Evolutionary conservation across 768 basidiomycete species (phyloP).

Genomic region (Dictyophora rubrovolvata): DNA sequence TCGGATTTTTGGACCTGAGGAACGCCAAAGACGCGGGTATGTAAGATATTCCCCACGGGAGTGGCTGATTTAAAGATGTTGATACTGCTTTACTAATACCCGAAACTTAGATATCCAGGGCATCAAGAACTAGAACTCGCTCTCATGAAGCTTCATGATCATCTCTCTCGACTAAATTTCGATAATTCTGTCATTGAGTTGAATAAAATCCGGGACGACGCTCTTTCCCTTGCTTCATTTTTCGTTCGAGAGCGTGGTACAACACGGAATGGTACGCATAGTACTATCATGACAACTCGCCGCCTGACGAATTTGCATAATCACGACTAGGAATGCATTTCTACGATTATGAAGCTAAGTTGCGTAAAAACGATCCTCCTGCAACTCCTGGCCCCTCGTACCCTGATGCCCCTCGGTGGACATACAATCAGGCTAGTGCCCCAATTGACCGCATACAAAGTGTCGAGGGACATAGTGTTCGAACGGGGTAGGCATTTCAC

Average conservation of each 20-base stretch:
- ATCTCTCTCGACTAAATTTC: neutral
- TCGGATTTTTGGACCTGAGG: constrained; percentile 11
- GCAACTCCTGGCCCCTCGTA: constrained; percentile 9
- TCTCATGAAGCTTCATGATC: constrained; percentile 12
- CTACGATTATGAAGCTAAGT: constrained; percentile 14
- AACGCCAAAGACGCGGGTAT: constrained; percentile 13
- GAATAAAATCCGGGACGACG: neutral
- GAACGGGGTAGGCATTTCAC: constrained; percentile 10
- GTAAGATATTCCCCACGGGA: too few species aligned
- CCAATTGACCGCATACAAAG: constrained; percentile 9
- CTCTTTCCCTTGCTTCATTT: constrained; percentile 12
- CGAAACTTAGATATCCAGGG: constrained; percentile 13
- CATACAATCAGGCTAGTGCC: constrained; percentile 14
- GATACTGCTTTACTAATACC: neutral
- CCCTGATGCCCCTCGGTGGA: constrained; percentile 8
- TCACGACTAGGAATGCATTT: constrained; percentile 6
- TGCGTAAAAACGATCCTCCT: constrained; percentile 12
- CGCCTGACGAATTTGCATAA: too few species aligned
- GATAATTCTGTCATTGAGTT: neutral
- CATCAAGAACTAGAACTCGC: constrained; percentile 17
- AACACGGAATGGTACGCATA: neutral
- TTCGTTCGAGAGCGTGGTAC: constrained; percentile 16
- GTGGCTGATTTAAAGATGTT: neutral
- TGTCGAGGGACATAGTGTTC: constrained; percentile 14
- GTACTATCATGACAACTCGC: too few species aligned